Conservation (phyloP, 306 rosid genomes). For the Vigna hirtella region DNA sequence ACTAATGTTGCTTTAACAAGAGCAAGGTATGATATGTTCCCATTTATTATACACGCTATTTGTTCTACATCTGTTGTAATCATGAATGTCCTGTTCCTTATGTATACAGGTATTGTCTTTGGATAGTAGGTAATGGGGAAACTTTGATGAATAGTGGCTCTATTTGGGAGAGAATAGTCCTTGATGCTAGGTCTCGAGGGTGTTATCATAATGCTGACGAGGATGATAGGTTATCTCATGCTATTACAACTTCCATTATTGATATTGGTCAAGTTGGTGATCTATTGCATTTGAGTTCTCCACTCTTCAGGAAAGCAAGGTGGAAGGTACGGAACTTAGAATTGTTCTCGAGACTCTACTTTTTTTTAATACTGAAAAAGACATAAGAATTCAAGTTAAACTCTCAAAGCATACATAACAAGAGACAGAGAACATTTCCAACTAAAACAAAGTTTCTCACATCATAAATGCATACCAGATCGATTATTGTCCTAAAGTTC, state of each 20-base stretch:
- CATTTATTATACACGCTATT: neutral
- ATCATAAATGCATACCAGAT: neutral
- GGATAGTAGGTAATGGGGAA: conserved; percentile 61
- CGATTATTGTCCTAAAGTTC: conserved; percentile 13
- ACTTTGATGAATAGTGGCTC: conserved; percentile 56
- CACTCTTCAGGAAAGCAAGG: conserved; percentile 50
- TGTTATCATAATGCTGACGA: conserved; percentile 60
- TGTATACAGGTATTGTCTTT: conserved; percentile 61
- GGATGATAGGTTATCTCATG: conserved; percentile 53
- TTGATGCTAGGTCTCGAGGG: conserved; percentile 48
- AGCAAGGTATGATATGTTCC: conserved; percentile 55
- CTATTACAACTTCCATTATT: conserved; percentile 47
- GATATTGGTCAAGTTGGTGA: conserved; percentile 51
- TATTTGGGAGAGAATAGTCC: conserved; percentile 54
- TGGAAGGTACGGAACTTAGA: conserved; percentile 59
- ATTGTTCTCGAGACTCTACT: neutral
- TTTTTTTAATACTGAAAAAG: neutral
- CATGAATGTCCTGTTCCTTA: neutral
- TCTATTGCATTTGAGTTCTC: conserved; percentile 41
- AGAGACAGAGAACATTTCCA: conserved; percentile 22
- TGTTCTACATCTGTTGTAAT: neutral
- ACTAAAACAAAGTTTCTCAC: conserved; percentile 4
- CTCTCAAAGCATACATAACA: conserved; percentile 25
- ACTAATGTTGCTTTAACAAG: conserved; percentile 70
- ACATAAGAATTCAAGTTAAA: conserved; percentile 2